phyloP scores from a whole-genome alignment of 2,329 filamentous ascomycete species.

The Cercospora sp. region DNA sequence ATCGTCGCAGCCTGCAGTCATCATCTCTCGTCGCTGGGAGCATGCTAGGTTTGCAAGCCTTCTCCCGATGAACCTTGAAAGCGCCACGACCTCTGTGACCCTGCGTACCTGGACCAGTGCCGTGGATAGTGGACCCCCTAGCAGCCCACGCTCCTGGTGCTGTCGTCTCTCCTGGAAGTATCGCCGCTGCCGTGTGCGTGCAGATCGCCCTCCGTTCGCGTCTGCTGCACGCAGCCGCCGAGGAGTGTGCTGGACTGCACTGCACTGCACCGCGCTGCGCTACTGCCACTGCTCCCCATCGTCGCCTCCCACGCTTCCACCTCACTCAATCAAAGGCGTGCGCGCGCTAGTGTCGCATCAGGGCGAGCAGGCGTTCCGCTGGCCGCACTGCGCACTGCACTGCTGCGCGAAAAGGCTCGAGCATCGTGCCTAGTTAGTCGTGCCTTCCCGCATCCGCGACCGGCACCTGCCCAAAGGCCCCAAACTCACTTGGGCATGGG shows the following conservation, averaged over 20 bases:
- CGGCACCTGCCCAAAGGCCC: conserved; percentile 15
- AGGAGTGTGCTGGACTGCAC: neutral
- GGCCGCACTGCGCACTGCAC: neutral
- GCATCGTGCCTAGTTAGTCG: conserved; percentile 9
- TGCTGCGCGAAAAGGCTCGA: conserved; percentile 7
- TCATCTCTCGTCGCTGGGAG: conserved; percentile 5
- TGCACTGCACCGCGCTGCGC: neutral
- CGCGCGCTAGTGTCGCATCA: conserved; percentile 17
- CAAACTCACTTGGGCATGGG: conserved; percentile 12
- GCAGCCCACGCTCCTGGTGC: conserved; percentile 6
- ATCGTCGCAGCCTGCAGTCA: neutral
- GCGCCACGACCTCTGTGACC: neutral
- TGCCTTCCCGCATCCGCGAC: conserved; percentile 13
- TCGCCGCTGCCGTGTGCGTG: conserved; percentile 3
- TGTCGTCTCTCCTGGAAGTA: neutral
- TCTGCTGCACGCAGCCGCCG: neutral
- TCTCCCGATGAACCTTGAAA: conserved; percentile 7
- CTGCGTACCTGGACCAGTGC: conserved; percentile 20
- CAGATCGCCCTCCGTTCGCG: neutral
- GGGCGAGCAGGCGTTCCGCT: conserved; percentile 5
- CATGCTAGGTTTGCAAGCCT: conserved; percentile 4
- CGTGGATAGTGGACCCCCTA: conserved; percentile 11
- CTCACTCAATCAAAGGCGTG: neutral
- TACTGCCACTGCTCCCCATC: neutral
- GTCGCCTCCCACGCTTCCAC: neutral